Evolutionary conservation across 805 yeast species (phyloP).

Genomic region (Pichia membranifaciens): DNA sequence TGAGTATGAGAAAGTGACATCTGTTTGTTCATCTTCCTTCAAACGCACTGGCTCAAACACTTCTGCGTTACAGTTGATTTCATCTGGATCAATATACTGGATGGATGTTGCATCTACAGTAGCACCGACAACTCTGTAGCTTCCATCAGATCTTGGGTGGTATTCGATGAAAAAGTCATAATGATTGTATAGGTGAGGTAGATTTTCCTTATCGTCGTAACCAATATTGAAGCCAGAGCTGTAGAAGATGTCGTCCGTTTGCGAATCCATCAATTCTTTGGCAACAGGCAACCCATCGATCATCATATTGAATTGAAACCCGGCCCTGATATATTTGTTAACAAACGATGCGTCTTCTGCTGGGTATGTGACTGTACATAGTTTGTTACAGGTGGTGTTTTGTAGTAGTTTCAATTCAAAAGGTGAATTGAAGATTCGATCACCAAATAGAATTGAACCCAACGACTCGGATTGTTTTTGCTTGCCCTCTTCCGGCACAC

Average conservation of each 20-base stretch:
- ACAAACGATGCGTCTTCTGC: constrained; percentile 68
- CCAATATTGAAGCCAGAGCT: constrained; percentile 83
- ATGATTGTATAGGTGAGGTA: constrained; percentile 72
- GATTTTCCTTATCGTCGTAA: constrained; percentile 45
- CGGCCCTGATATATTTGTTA: constrained; percentile 71
- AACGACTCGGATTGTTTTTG: constrained; percentile 78
- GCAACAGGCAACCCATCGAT: constrained; percentile 95
- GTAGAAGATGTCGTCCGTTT: constrained; percentile 58
- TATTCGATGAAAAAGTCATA: constrained; percentile 74
- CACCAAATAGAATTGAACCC: constrained; percentile 93
- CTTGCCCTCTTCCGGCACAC: constrained; percentile 64
- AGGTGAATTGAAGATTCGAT: constrained; percentile 90
- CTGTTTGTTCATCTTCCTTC: constrained; percentile 43
- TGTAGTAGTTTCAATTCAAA: constrained; percentile 74
- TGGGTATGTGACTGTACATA: constrained; percentile 61
- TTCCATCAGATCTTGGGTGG: constrained; percentile 63
- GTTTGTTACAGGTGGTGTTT: constrained; percentile 56
- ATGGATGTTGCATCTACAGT: constrained; percentile 64
- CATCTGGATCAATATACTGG: constrained; percentile 14
- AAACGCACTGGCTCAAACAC: constrained; percentile 41
- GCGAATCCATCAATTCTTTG: constrained; percentile 46
- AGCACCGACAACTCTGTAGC: constrained; percentile 87
- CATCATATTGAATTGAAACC: constrained; percentile 87
- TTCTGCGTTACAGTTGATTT: constrained; percentile 17
- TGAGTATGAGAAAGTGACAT: constrained; percentile 79